phyloP scores from a whole-genome alignment of 2,329 filamentous ascomycete species.

The Talaromyces funiculosus region DNA sequence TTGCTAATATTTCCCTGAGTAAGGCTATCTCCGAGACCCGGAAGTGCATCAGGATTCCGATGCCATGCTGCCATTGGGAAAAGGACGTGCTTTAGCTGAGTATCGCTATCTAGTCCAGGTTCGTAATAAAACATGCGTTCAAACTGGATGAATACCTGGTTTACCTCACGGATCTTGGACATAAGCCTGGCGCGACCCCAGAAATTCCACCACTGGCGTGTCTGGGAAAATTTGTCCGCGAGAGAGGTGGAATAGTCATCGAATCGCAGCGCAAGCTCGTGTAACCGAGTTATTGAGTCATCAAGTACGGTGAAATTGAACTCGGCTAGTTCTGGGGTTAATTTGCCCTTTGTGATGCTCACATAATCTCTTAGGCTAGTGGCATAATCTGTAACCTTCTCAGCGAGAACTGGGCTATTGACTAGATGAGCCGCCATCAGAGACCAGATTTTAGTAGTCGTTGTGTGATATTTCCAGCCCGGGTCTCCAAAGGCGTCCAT shows the following conservation, averaged over 20 bases:
- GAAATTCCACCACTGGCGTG: not conserved
- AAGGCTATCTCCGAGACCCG: too few relatives aligned
- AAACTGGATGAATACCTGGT: not conserved
- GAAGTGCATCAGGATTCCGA: not conserved
- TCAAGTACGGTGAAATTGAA: not conserved
- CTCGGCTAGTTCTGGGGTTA: not conserved
- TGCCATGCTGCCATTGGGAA: not conserved
- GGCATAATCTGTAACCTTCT: slow-evolving; percentile 42
- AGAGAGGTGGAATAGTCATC: not conserved
- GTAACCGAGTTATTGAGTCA: not conserved
- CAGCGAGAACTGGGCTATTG: slow-evolving; percentile 52
- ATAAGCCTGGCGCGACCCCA: not conserved
- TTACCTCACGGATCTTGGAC: not conserved
- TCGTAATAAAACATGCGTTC: not conserved
- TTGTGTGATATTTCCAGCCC: slow-evolving; percentile 48
- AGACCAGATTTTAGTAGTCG: slow-evolving; percentile 58
- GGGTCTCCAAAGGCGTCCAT: slow-evolving; percentile 66
- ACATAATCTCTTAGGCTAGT: not conserved
- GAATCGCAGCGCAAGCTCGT: not conserved
- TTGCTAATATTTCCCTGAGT: too few relatives aligned
- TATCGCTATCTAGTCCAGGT: not conserved
- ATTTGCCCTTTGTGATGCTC: not conserved
- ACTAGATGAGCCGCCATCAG: slow-evolving; percentile 53
- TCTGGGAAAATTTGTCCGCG: not conserved
- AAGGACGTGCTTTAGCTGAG: not conserved